Evolutionary conservation across 345 rosid species (phyloP), one percentile per base, ranked within the genome.

Genomic region (Populus davidiana): DNA sequence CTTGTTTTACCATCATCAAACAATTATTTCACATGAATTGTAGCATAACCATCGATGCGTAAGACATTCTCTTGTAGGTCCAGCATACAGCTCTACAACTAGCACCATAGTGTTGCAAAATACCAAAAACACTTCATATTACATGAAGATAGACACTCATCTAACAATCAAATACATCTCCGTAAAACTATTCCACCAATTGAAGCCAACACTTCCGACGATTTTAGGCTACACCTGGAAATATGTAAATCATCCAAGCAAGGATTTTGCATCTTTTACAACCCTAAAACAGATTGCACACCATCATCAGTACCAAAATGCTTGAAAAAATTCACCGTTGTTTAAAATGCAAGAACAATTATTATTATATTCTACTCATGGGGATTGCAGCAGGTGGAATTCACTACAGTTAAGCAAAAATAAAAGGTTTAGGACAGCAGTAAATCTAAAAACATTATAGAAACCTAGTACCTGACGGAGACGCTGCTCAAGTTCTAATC

Each of bases 401-500:
- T 8, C 33, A 63, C 67, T 23, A 63, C 14, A 63, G 14, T 63
- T 29, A 23, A 62, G 29, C 10, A 62, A 27, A n/a, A 25, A 62
- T 23, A 62, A 62, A 62, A 62, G 5, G 29, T 11, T 25, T 63
- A 63, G 33, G 38, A 39, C 16, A 64, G 59, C 11, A 70, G 33
- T 10, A 33, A 43, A 14, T 9, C 36, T 69, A 70, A 75, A 39
- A 44, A 35, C 2, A 29, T 56, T 17, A 59, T 12, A 77, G 18
- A 13, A 27, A 52, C 66, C 54, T n/a, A 71, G 63, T 50, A 96
- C 97, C 97, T 91, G 87, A 54, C 74, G 89, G 64, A 96, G 85
- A 66, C 85, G 98, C 83, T 78, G 86, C 85, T 96, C 94, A 29
- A 96, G 90, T 83, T 88, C 88, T 86, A 96, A 84, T 76, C 99